Percentiles rank a stretch among this genome's conserved stretches.
phyloP scores from a whole-genome alignment of 164 flowering plant species.

The Vitis labrusca region DNA sequence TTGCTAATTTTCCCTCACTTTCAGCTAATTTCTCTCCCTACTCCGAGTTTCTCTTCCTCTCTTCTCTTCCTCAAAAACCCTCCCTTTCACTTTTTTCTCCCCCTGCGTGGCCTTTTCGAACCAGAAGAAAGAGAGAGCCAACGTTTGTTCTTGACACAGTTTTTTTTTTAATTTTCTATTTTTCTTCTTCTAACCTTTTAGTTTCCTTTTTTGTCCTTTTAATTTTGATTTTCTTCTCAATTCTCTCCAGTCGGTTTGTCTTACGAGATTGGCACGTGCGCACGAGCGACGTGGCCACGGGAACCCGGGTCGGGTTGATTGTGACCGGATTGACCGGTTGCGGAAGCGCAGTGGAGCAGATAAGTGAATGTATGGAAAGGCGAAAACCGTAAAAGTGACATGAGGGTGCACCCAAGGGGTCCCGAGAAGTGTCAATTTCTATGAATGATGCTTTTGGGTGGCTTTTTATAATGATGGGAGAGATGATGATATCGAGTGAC shows the following conservation, averaged over 20 bases:
- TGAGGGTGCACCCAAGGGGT: no score
- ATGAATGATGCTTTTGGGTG: conserved; percentile 4
- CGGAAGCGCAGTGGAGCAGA: no score
- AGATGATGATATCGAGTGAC: conserved; percentile 5
- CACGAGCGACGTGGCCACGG: conserved; percentile 18
- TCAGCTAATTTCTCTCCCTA: conserved; percentile 2
- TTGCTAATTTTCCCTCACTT: neutral
- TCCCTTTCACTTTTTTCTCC: conserved; percentile 9
- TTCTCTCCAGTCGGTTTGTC: conserved; percentile 15
- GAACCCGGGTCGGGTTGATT: neutral
- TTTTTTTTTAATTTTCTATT: neutral
- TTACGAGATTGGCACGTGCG: conserved; percentile 7
- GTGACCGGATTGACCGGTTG: conserved; percentile 7
- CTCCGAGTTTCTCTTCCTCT: conserved; percentile 2
- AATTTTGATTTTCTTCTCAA: neutral
- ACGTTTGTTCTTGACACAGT: conserved; percentile 13
- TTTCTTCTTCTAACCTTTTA: neutral
- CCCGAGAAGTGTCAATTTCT: conserved; percentile 12
- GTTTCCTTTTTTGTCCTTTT: neutral
- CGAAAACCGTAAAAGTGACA: no score
- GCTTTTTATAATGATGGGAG: conserved; percentile 6
- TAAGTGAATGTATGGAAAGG: no score
- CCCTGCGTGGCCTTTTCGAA: conserved; percentile 8
- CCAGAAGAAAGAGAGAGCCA: conserved; percentile 12
- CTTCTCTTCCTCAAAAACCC: conserved; percentile 18